Evolutionary conservation across 1,284 basidiomycete species (phyloP), one percentile per base, ranked within the genome.

Genomic region (Apiotrichum akiyoshidainum): DNA sequence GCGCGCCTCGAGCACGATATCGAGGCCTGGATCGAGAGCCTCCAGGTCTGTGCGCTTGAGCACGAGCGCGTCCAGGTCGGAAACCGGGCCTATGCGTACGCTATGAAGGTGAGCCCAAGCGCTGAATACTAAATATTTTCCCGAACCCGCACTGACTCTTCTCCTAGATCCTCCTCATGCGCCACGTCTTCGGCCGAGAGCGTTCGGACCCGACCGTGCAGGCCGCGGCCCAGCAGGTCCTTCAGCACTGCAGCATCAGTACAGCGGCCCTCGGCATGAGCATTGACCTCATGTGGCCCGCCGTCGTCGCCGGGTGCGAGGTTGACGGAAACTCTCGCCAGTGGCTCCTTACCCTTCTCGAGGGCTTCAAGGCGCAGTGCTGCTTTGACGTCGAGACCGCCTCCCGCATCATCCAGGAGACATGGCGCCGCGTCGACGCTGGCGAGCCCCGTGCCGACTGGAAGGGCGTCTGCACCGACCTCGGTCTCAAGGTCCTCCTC

Each of bases 341-440:
- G 62, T 78, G 77, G 77, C 76, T 81, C 4, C 63, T 78, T 45
- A 78, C 79, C 35, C 70, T 79, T 52, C 79, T 81, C 22, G 78
- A 81, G 65, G 74, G 74, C 2, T 81, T 81, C 75, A 79, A 80
- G 79, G 53, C 73, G 56, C 77, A 78, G 63, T 79, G 78, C 65
- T 81, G 79, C 70, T 82, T 81, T 70, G 82, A 84, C 66, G 80
- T 83, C 59, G 80, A 82, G 61, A 82, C 82, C n/a, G 77, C 80
- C 40, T 75, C 78, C 46, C 66, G 78, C 58, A 80, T 83, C 63
- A 79, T 81, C 44, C 69, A 73, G 35, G 78, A 82, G 72, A 78
- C 80, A 51, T 76, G 80, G 74, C 60, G 70, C 44, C 58, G 71
- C 37, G 60, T 69, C 12, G 74, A 77, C 49, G 57, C 60, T 10